Evolutionary conservation across 139 green algal genomes (phyloP), one percentile per base, ranked within the genome.

Genomic region (Penium margaritaceum): DNA sequence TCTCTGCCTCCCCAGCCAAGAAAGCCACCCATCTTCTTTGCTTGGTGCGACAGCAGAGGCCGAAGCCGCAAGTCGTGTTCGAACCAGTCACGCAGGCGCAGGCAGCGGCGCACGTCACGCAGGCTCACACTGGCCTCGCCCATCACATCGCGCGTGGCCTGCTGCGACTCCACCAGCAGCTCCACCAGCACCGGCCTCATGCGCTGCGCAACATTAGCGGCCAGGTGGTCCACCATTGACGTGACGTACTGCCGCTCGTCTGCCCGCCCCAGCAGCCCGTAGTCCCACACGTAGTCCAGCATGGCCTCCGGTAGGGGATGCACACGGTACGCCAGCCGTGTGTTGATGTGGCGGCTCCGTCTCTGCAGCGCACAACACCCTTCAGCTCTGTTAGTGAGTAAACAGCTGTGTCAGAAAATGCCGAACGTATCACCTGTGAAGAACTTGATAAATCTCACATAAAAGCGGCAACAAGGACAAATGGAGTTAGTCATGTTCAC

Each of bases 261-360:
- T 2, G 24, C 6, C 1, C 58, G 34, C 14, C 55, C 62, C 29
- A 84, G 57, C 0, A 43, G 21, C 1, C 72, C 78, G 67, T 72
- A 84, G 67, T 84, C 78, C 71, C 71, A 81, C 33, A 81, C 72
- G 55, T 75, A 69, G 36, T 73, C 58, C 53, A 84, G 55, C 64
- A 81, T n/a, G 5, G 65, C 43, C 39, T 84, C 78, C 24, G 78
- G 78, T 29, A 81, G 73, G 24, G 72, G 72, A 5, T 81, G 55
- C 17, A 84, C 78, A 3, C 46, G 51, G 47, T 84, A 84, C 38
- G 73, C 72, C n/a, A 83, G 58, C 34, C 61, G 24, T 3, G 32
- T 36, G 30, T 65, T 12, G 9, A 37, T 7, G 9, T 12, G 32
- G 9, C 55, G 9, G 32, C 30, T 43, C 32, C 14, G 33, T 62